Percentiles rank a stretch among this genome's conserved stretches.
phyloP scores from a whole-genome alignment of 1,139 yeast species.

The Geotrichum australiense region DNA sequence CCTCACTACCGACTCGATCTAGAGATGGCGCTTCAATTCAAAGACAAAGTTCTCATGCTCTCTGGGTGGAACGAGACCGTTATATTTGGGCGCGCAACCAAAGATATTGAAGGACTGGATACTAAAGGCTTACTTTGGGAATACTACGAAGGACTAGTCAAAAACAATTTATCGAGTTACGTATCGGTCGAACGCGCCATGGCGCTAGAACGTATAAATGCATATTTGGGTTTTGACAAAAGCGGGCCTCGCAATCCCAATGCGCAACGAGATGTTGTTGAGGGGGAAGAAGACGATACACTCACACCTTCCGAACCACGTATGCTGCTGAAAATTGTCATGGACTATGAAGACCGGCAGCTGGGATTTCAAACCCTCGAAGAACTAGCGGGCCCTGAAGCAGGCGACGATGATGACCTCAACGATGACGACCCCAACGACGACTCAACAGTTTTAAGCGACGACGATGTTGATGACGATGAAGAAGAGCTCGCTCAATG shows the following conservation, averaged over 20 bases:
- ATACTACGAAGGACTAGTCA: conserved; percentile 24
- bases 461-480: conserved; percentile 9
- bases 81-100: conserved; percentile 24
- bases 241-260: no score
- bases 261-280: no score
- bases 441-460: background rate
- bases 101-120: conserved; percentile 8
- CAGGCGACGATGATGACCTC: conserved; percentile 6
- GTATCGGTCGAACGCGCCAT: conserved; percentile 25
- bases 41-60: conserved; percentile 25
- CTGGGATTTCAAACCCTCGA: no score
- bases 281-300: no score
- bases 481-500: conserved; percentile 15
- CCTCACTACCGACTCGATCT: conserved; percentile 32
- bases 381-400: no score
- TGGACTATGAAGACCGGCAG: no score
- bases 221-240: conserved; percentile 18
- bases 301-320: no score
- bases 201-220: conserved; percentile 19
- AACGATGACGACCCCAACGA: conserved; percentile 2
- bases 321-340: no score
- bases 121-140: conserved; percentile 23
- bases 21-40: conserved; percentile 21
- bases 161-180: conserved; percentile 24
- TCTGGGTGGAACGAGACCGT: conserved; percentile 28